Evolutionary conservation across 2,329 filamentous ascomycete genomes (phyloP).

Genomic region (Ophiostoma ulmi): DNA sequence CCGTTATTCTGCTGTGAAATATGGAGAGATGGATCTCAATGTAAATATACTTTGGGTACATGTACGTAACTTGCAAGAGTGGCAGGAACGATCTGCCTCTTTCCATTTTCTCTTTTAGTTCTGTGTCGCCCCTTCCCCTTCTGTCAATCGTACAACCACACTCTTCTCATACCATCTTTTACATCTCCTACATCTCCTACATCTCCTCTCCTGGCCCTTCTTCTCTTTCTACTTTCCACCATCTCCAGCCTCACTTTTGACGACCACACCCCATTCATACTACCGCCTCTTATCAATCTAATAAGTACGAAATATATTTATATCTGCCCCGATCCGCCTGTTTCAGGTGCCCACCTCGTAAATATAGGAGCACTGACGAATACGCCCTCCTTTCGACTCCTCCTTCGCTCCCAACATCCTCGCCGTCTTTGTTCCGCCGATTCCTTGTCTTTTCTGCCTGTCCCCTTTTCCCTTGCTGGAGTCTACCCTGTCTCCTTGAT

Average conservation of each 20-base stretch:
- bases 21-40: constrained; percentile 3
- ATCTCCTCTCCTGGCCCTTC: background rate
- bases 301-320: background rate
- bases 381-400: background rate
- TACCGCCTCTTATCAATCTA: background rate
- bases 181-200: background rate
- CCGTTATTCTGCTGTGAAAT: constrained; percentile 1
- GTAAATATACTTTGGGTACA: background rate
- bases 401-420: background rate
- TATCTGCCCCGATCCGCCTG: constrained; percentile 1
- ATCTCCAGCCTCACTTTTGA: background rate
- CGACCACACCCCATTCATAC: background rate
- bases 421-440: background rate
- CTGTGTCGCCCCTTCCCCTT: constrained; percentile 10
- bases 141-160: background rate
- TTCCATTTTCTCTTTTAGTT: background rate
- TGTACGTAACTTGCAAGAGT: constrained; percentile 2
- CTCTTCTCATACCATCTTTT: background rate
- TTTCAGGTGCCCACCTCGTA: constrained; percentile 1
- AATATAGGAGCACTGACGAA: background rate
- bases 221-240: background rate
- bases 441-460: background rate
- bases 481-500: background rate
- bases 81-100: constrained; percentile 8
- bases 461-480: background rate